Conservation (phyloP, 805 yeast species). For the Pichia exigua region DNA sequence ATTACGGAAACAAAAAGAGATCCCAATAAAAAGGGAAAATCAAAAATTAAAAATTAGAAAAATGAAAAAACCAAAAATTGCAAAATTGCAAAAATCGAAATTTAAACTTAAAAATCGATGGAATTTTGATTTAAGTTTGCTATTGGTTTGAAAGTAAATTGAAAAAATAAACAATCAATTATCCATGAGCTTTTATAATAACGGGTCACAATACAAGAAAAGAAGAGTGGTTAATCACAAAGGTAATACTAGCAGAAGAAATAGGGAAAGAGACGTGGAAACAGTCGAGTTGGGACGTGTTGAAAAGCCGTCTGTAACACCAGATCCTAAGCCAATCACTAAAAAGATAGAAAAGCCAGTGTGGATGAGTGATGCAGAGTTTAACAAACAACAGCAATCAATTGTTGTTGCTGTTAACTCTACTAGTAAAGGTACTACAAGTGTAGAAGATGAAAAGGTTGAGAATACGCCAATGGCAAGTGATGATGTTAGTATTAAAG, state of each 20-base stretch:
- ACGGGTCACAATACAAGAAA: constrained; percentile 9
- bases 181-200: background rate
- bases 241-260: constrained; percentile 8
- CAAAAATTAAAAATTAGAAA: background rate
- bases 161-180: background rate
- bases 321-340: background rate
- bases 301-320: background rate
- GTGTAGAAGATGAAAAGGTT: constrained; percentile 12
- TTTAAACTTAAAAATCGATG: no score
- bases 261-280: constrained; percentile 10
- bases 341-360: constrained; percentile 20
- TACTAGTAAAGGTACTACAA: background rate
- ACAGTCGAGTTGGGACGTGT: background rate
- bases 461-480: constrained; percentile 17
- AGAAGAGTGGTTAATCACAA: constrained; percentile 18
- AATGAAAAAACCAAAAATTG: background rate
- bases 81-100: background rate
- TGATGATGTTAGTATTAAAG: constrained; percentile 17
- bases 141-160: background rate
- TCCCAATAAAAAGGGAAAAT: background rate
- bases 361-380: constrained; percentile 29
- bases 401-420: constrained; percentile 9
- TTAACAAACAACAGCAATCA: constrained; percentile 17
- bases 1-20: background rate
- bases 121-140: background rate